A percentile compares a stretch with the other conserved stretches of the same genome.
Conservation (phyloP, 768 basidiomycete genomes). For the Dioszegia aurantiaca region DNA sequence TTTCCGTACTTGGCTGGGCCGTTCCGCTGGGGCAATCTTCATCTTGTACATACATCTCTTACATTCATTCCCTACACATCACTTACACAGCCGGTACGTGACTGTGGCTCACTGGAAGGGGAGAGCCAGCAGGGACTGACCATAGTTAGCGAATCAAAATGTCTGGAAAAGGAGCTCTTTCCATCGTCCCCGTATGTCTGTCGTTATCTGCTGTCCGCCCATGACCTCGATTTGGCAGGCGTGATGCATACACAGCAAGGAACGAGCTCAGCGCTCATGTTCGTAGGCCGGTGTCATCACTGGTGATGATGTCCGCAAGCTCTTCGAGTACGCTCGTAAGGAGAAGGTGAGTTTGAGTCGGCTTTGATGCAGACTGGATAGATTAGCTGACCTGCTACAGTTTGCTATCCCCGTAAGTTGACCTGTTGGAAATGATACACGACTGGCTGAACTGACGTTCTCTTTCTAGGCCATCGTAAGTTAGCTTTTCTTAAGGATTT, state of each 20-base stretch:
- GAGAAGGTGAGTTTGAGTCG: slow-evolving; percentile 63
- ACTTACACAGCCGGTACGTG: neutral
- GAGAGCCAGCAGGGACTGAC: no score
- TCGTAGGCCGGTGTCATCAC: slow-evolving; percentile 85
- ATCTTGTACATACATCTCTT: slow-evolving; percentile 1
- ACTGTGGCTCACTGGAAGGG: no score
- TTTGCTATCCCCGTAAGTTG: slow-evolving; percentile 55
- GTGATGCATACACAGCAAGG: no score
- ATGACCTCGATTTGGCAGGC: no score
- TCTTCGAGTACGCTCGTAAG: slow-evolving; percentile 90
- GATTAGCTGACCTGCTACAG: slow-evolving; percentile 32
- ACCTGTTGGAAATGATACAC: neutral
- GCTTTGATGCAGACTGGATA: no score
- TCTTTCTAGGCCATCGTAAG: slow-evolving; percentile 30
- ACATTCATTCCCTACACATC: neutral
- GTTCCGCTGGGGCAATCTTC: neutral
- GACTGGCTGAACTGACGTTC: slow-evolving; percentile 10
- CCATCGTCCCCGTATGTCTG: slow-evolving; percentile 53
- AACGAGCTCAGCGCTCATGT: neutral
- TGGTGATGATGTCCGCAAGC: slow-evolving; percentile 87
- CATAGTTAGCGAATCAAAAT: no score
- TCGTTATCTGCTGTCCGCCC: no score
- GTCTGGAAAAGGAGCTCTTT: slow-evolving; percentile 51
- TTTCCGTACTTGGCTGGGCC: no score
- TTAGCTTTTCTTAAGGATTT: neutral